phyloP scores from a whole-genome alignment of 805 yeast species.

The Metschnikowia lochheadii region DNA sequence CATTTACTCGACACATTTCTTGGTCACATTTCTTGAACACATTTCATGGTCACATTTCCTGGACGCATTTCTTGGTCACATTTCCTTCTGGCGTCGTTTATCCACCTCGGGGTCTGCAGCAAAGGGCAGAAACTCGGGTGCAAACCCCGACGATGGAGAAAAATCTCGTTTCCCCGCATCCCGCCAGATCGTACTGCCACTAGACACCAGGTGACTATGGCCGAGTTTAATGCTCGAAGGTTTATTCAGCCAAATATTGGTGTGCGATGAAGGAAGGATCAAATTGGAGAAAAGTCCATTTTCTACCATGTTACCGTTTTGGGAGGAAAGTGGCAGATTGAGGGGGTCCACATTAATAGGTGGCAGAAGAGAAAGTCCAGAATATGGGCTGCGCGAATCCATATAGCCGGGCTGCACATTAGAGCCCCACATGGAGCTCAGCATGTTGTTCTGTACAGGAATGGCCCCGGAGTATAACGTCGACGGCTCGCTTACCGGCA shows the following conservation, averaged over 20 bases:
- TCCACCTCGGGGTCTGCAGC: not conserved
- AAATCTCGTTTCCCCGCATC: conserved; percentile 10
- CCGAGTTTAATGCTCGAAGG: conserved; percentile 6
- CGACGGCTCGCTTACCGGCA: not conserved
- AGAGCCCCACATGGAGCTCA: not conserved
- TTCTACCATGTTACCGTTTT: conserved; percentile 7
- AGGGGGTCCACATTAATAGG: conserved; percentile 7
- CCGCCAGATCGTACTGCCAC: conserved; percentile 14
- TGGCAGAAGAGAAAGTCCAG: conserved; percentile 10
- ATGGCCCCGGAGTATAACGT: not conserved
- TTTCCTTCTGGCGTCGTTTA: not conserved
- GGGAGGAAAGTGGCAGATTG: conserved; percentile 11
- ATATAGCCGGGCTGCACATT: conserved; percentile 9
- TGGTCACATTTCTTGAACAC: not conserved
- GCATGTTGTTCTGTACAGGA: not conserved
- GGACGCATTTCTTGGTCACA: not conserved
- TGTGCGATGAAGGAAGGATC: conserved; percentile 12
- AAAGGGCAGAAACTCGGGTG: conserved; percentile 16
- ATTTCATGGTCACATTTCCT: too few relatives aligned
- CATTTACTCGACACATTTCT: not conserved
- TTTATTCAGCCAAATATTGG: conserved; percentile 18
- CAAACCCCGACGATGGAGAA: conserved; percentile 8
- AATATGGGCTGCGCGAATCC: conserved; percentile 9
- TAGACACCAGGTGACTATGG: conserved; percentile 13
- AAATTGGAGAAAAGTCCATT: conserved; percentile 9